Conservation (phyloP, 1,284 basidiomycete species). For the Tilletiaria anomala region DNA sequence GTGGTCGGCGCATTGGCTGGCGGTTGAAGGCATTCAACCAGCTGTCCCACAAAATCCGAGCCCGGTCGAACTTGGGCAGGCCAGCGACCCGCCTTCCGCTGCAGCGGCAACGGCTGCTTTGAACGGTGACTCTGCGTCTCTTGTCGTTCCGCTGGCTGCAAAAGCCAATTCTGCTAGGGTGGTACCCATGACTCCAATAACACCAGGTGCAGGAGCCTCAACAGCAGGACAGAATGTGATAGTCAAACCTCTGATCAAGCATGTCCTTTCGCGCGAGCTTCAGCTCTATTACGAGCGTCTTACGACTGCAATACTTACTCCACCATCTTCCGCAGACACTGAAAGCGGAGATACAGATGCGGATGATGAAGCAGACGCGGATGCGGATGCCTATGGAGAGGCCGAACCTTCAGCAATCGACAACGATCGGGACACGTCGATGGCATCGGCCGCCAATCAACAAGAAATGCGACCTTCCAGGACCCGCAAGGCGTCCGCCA, state of each 20-base stretch:
- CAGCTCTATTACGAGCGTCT: constrained; percentile 90
- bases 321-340: constrained; percentile 15
- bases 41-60: constrained; percentile 92
- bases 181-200: no score
- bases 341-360: constrained; percentile 1
- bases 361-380: constrained; percentile 13
- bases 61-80: constrained; percentile 12
- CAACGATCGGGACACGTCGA: constrained; percentile 3
- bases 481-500: no score
- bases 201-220: background rate
- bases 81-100: background rate
- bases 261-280: constrained; percentile 81
- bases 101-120: background rate
- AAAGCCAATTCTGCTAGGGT: no score
- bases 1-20: constrained; percentile 65
- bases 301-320: constrained; percentile 47
- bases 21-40: constrained; percentile 93
- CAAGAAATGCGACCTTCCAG: no score
- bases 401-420: constrained; percentile 5
- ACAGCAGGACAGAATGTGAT: background rate
- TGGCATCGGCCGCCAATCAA: background rate
- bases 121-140: constrained; percentile 10
- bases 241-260: constrained; percentile 54
- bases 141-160: constrained; percentile 9
- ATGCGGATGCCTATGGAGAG: constrained; percentile 10